These are phyloP conservation scores for Trichoderma sp. DNA, from an alignment of 2,329 filamentous ascomycete genomes.

Conservation along the genomic window DNA sequence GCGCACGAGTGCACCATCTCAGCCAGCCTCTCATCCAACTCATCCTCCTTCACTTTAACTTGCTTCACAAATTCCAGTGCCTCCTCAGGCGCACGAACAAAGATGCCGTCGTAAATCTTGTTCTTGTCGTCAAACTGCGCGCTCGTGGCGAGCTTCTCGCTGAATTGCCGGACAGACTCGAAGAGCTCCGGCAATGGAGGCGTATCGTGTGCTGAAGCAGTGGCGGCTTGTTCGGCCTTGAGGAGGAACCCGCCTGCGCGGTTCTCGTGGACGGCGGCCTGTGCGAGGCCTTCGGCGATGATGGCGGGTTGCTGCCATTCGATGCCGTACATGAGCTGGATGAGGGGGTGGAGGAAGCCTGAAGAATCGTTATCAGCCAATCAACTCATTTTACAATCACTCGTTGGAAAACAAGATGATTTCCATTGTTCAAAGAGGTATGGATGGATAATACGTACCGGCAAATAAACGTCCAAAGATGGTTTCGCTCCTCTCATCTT, in stretches of 20 bases:
- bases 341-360: slow-evolving; percentile 77
- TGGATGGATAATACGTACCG: slow-evolving; percentile 44
- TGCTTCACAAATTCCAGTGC: slow-evolving; percentile 64
- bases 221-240: slow-evolving; percentile 53
- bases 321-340: slow-evolving; percentile 83
- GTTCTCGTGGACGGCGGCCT: slow-evolving; percentile 70
- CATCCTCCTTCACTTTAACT: slow-evolving; percentile 59
- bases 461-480: slow-evolving; percentile 71
- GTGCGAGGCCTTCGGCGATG: slow-evolving; percentile 77
- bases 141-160: slow-evolving; percentile 61
- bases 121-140: slow-evolving; percentile 57
- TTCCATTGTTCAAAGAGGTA: background rate
- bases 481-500: slow-evolving; percentile 66
- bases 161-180: slow-evolving; percentile 55
- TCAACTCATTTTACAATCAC: background rate
- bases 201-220: slow-evolving; percentile 30
- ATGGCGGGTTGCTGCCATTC: slow-evolving; percentile 83
- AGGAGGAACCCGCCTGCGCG: slow-evolving; percentile 60
- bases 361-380: background rate
- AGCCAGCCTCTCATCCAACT: slow-evolving; percentile 58
- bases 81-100: slow-evolving; percentile 64
- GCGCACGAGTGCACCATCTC: slow-evolving; percentile 71
- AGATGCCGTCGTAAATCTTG: slow-evolving; percentile 70
- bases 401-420: background rate
- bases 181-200: slow-evolving; percentile 58